These are phyloP conservation scores for Phtheirospermum japonicum DNA, from an alignment of 257 asterid genomes.

Conservation along the genomic window DNA sequence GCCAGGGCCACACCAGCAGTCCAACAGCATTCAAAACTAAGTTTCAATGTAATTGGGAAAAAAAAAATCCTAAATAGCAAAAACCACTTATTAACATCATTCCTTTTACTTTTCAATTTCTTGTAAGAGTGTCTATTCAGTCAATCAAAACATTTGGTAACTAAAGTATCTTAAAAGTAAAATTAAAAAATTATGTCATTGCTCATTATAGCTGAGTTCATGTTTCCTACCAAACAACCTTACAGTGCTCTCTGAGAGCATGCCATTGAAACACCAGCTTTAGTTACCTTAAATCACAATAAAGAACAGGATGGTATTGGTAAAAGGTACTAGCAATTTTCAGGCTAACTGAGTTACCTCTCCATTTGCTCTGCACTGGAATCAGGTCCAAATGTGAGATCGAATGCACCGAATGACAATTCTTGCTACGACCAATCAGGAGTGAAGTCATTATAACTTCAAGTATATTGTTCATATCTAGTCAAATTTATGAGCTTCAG, in stretches of 20 bases:
- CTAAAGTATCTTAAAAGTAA: background rate
- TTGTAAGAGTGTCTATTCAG: no score
- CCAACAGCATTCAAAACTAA: background rate
- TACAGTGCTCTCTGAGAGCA: no score
- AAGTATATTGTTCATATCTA: background rate
- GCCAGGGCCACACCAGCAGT: no score
- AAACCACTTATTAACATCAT: background rate
- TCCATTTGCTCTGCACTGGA: background rate
- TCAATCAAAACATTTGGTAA: no score
- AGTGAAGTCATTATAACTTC: background rate
- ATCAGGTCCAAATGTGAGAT: background rate
- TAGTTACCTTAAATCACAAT: no score
- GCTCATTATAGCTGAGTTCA: no score
- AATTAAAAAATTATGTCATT: no score
- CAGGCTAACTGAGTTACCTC: no score
- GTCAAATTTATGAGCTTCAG: background rate
- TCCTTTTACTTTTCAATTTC: background rate
- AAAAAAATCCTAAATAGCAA: no score
- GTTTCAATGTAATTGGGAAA: background rate
- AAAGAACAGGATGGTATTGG: background rate
- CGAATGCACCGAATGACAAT: background rate
- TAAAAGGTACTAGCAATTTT: no score
- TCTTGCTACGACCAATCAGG: background rate
- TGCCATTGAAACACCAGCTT: no score
- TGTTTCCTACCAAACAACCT: no score